Conservation (phyloP, 306 rosid species). For the Dryas drummondii region DNA sequence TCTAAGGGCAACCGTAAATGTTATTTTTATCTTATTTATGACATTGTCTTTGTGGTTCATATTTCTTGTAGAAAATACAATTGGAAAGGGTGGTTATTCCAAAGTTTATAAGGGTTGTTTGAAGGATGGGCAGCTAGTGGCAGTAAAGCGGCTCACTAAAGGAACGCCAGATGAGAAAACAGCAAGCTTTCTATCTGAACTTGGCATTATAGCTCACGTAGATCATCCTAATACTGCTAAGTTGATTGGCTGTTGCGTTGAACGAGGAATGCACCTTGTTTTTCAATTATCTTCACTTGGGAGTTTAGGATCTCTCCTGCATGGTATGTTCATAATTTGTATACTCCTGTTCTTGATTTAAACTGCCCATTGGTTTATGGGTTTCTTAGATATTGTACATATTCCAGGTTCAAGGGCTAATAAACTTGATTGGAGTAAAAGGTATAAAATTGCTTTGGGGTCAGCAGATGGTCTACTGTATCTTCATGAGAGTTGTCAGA, state of each 20-base stretch:
- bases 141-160: slow-evolving; percentile 56
- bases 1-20: background rate
- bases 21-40: slow-evolving; percentile 18
- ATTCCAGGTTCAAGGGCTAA: slow-evolving; percentile 47
- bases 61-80: slow-evolving; percentile 49
- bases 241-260: slow-evolving; percentile 68
- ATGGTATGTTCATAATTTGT: slow-evolving; percentile 45
- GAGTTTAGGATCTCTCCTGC: slow-evolving; percentile 74
- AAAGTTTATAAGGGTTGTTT: slow-evolving; percentile 71
- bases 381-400: slow-evolving; percentile 6
- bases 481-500: slow-evolving; percentile 73
- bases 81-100: slow-evolving; percentile 80
- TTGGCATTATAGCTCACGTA: slow-evolving; percentile 70
- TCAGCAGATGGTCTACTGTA: slow-evolving; percentile 71
- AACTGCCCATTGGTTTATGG: slow-evolving; percentile 15
- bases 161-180: slow-evolving; percentile 61
- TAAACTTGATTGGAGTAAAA: slow-evolving; percentile 60
- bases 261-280: slow-evolving; percentile 70
- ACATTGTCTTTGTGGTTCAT: slow-evolving; percentile 13
- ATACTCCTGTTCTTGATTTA: slow-evolving; percentile 10
- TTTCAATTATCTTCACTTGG: slow-evolving; percentile 65
- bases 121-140: slow-evolving; percentile 62
- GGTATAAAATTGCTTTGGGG: slow-evolving; percentile 67
- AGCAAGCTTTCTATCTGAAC: slow-evolving; percentile 62
- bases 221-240: slow-evolving; percentile 76